phyloP scores from a whole-genome alignment of 2,329 filamentous ascomycete species.

The Bisporella sp. region DNA sequence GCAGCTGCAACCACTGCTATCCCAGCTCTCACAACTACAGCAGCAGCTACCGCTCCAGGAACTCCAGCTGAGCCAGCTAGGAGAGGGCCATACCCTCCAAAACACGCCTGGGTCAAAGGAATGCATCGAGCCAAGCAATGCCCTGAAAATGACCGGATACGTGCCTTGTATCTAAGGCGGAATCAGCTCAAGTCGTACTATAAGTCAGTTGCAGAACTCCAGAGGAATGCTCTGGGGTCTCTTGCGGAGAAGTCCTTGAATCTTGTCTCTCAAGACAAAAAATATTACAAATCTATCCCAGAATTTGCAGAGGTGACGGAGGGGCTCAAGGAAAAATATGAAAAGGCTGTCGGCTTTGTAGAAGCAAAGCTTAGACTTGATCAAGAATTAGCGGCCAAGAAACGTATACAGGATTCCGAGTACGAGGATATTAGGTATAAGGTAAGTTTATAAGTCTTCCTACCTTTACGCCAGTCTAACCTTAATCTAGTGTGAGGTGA shows the following conservation, averaged over 20 bases:
- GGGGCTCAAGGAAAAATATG: constrained; percentile 13
- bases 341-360: constrained; percentile 10
- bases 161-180: constrained; percentile 22
- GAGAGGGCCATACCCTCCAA: too few relatives aligned
- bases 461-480: neutral
- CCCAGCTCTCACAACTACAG: too few relatives aligned
- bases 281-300: constrained; percentile 21
- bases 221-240: constrained; percentile 18
- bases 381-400: constrained; percentile 3
- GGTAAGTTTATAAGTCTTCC: constrained; percentile 12
- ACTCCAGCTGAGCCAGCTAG: too few relatives aligned
- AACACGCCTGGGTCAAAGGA: too few relatives aligned
- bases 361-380: constrained; percentile 2
- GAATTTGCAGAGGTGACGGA: constrained; percentile 19
- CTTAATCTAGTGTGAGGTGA: constrained; percentile 10
- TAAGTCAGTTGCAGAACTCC: constrained; percentile 18
- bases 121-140: too few relatives aligned
- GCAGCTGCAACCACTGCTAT: too few relatives aligned
- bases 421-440: constrained; percentile 4
- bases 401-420: constrained; percentile 6
- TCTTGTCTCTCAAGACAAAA: constrained; percentile 14
- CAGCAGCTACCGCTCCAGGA: too few relatives aligned
- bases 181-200: constrained; percentile 20
- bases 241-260: constrained; percentile 23
- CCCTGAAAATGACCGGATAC: constrained; percentile 8